These are phyloP conservation scores for Fusarium liriodendri DNA, from an alignment of 2,329 filamentous ascomycete genomes.

Conservation along the genomic window DNA sequence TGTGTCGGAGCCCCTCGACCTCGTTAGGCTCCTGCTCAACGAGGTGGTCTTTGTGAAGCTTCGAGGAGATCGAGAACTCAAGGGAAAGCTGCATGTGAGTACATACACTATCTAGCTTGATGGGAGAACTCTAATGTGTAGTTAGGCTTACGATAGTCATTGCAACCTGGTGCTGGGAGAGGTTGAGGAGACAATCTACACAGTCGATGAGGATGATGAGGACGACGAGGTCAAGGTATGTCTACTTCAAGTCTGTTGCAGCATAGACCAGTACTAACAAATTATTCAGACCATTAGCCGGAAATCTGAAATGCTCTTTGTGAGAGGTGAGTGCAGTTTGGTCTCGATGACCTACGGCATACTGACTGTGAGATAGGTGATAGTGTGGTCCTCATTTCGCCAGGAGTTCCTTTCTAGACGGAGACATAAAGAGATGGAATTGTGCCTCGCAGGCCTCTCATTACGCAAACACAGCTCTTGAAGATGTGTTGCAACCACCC, in stretches of 20 bases:
- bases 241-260: no score
- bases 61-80: constrained; percentile 92
- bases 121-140: constrained; percentile 9
- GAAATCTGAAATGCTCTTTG: constrained; percentile 98
- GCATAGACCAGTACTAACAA: constrained; percentile 16
- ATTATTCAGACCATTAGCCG: constrained; percentile 85
- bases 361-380: constrained; percentile 64
- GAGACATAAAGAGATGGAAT: neutral
- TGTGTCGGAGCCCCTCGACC: constrained; percentile 92
- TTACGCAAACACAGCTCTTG: neutral
- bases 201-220: constrained; percentile 92
- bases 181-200: constrained; percentile 96
- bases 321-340: constrained; percentile 77
- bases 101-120: neutral
- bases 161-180: constrained; percentile 97
- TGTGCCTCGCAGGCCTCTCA: constrained; percentile 1
- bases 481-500: neutral
- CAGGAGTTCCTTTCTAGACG: constrained; percentile 57
- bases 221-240: constrained; percentile 80
- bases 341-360: neutral
- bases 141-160: constrained; percentile 95
- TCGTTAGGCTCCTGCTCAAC: constrained; percentile 93
- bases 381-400: constrained; percentile 78
- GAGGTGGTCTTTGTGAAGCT: constrained; percentile 98
- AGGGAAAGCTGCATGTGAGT: constrained; percentile 91